Conservation (phyloP, 2,329 filamentous ascomycete species). For the Epichloe gansuensis region DNA sequence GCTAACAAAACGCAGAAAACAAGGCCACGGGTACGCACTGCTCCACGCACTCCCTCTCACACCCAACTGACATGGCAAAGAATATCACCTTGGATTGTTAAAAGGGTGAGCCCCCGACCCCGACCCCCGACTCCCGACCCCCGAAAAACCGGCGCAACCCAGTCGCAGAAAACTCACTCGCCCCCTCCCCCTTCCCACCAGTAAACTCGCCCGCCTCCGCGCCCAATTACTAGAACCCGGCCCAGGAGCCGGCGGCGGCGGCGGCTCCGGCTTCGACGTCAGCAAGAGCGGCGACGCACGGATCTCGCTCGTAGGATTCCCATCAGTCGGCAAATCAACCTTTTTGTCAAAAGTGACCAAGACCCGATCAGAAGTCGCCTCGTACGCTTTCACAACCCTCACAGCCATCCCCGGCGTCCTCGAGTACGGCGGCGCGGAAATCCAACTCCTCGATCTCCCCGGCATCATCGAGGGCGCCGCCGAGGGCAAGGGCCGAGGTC, state of each 20-base stretch:
- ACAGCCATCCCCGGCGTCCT: slow-evolving; percentile 95
- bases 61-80: slow-evolving; percentile 32
- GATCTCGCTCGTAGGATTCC: slow-evolving; percentile 96
- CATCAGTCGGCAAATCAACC: slow-evolving; percentile 95
- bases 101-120: slow-evolving; percentile 62
- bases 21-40: slow-evolving; percentile 79
- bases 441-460: slow-evolving; percentile 91
- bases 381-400: slow-evolving; percentile 93
- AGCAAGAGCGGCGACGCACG: slow-evolving; percentile 93
- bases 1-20: slow-evolving; percentile 55
- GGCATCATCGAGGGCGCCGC: slow-evolving; percentile 96
- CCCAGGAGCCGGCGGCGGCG: slow-evolving; percentile 63
- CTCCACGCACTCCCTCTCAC: background rate
- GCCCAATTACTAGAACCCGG: slow-evolving; percentile 88
- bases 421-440: slow-evolving; percentile 95
- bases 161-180: slow-evolving; percentile 46
- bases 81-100: slow-evolving; percentile 93
- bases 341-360: slow-evolving; percentile 99
- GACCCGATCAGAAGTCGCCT: slow-evolving; percentile 89
- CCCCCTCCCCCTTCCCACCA: slow-evolving; percentile 21
- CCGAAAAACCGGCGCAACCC: too few species aligned
- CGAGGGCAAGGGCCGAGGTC: slow-evolving; percentile 87
- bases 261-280: slow-evolving; percentile 80
- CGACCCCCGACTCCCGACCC: background rate
- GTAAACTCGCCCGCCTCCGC: slow-evolving; percentile 88